Evolutionary conservation across 1,284 basidiomycete genomes (phyloP).

Genomic region (Anthracocystis panici-leucophaei): DNA sequence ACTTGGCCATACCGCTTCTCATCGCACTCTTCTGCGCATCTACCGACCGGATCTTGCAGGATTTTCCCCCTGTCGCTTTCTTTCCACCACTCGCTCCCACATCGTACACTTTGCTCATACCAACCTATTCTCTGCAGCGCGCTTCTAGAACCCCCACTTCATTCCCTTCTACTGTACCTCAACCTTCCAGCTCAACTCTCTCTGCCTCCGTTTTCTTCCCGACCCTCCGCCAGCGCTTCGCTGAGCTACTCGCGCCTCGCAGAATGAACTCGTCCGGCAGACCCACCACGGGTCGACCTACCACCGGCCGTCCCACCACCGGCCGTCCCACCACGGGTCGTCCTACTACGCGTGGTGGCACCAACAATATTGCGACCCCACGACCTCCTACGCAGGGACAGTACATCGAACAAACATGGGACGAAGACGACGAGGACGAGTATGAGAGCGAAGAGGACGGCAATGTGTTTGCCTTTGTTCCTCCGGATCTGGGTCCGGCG

Average conservation of each 20-base stretch:
- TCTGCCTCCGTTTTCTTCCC: no score
- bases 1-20: no score
- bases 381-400: conserved; percentile 40
- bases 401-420: conserved; percentile 50
- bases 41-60: no score
- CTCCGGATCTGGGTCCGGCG: conserved; percentile 54
- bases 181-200: no score
- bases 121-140: no score
- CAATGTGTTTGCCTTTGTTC: conserved; percentile 67
- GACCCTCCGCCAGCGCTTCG: background rate
- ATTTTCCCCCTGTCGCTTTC: no score
- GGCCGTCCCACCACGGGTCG: conserved; percentile 44
- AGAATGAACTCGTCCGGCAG: conserved; percentile 34
- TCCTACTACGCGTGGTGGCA: conserved; percentile 42
- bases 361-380: conserved; percentile 1
- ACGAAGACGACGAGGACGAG: conserved; percentile 62
- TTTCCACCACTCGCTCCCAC: no score
- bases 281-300: conserved; percentile 45
- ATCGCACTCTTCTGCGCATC: no score
- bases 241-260: background rate
- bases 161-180: no score
- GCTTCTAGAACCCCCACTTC: no score
- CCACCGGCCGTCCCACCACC: conserved; percentile 39
- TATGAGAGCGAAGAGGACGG: conserved; percentile 65
- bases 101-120: no score